Evolutionary conservation across 352 stramenopile genomes (phyloP).

Genomic region (Phytophthora constricta): DNA sequence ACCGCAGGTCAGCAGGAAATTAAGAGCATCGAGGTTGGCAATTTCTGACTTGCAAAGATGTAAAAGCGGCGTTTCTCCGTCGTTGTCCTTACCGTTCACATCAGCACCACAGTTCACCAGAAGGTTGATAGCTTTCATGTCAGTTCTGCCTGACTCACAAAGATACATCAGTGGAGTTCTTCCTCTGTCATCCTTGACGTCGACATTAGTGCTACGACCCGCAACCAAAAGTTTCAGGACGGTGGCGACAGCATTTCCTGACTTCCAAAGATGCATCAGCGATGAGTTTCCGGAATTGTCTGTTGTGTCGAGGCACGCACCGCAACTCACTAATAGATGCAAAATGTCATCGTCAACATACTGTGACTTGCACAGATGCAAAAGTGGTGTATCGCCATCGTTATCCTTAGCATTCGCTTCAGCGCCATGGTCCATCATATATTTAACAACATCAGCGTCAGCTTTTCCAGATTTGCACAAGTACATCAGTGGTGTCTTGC

Average conservation of each 20-base stretch:
- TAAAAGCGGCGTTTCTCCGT: background rate
- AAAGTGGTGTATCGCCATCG: background rate
- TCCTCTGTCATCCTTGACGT: background rate
- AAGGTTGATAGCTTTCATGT: background rate
- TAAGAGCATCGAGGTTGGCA: background rate
- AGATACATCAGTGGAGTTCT: background rate
- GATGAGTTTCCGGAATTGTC: background rate
- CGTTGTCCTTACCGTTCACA: background rate
- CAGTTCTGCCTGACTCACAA: background rate
- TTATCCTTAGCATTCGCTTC: constrained; percentile 8
- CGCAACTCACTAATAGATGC: background rate
- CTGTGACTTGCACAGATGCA: background rate
- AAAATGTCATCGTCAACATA: background rate
- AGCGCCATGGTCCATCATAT: background rate
- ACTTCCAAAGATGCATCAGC: background rate
- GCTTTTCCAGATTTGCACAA: background rate
- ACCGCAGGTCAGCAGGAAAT: background rate
- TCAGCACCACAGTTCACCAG: background rate
- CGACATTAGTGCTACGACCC: background rate
- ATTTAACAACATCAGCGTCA: background rate
- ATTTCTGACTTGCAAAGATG: background rate
- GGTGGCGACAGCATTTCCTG: background rate
- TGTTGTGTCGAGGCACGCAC: background rate
- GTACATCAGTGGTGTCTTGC: constrained; percentile 3
- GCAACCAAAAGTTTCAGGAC: background rate